Evolutionary conservation across 345 rosid genomes (phyloP), one percentile per base, ranked within the genome.

Genomic region (Salix arbutifolia): DNA sequence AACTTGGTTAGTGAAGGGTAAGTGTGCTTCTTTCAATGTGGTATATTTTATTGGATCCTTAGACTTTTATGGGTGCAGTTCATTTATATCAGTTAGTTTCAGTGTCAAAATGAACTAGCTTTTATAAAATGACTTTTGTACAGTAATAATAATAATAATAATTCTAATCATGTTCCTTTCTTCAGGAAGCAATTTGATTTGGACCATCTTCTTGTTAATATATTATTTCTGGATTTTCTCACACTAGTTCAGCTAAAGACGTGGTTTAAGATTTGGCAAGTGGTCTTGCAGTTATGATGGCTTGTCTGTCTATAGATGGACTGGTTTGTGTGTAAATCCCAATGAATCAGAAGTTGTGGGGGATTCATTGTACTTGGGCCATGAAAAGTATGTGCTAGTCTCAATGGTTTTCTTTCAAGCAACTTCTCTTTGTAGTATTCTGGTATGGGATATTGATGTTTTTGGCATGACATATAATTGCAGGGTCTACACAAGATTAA

Each of bases 1-100:
- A 90, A 85, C 85, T 81, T 91, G 87, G 85, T 91, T 76, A 87
- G 92, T 81, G 92, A 90, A 88, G 97, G 97, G 97, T 91, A 83
- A 86, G 96, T 70, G 70, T 70, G 35, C 77, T 35, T 23, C 25
- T 72, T 68, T 74, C 65, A 18, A 40, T 58, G 69, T 68, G 65
- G 50, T 58, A 48, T 70, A 35, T 77, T 80, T 76, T 42, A 66
- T 70, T 76, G 73, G 56, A 69, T 74, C 75, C 31, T 72, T 79
- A 44, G 35, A 50, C 76, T 74, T 42, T 37, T 71, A 76, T 73
- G 74, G 83, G 82, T 74, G 61, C 70, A 40, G 65, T 53, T 17
- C 52, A 58, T 61, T 58, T 37, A 30, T 35, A 52, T 52, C 58
- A 65, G 16, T n/a, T 77, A 13, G 44, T 42, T 77, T 74, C 79